Evolutionary conservation across 352 stramenopile species (phyloP).

Genomic region (Pythium scleroteichum): DNA sequence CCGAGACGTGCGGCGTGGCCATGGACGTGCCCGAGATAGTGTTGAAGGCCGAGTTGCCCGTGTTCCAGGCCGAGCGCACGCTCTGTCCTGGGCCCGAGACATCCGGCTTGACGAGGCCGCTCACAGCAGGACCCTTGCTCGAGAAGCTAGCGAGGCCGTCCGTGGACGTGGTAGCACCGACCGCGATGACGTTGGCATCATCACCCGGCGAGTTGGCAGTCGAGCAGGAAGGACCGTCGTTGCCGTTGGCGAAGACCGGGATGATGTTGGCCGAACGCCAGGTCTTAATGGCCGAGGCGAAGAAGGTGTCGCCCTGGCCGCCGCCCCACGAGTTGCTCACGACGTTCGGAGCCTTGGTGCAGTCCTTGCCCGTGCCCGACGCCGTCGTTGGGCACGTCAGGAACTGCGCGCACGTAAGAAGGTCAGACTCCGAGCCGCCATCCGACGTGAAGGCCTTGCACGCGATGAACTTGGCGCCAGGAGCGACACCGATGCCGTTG

Average conservation of each 20-base stretch:
- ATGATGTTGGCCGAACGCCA: not conserved
- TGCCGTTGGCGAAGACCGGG: conserved; percentile 10
- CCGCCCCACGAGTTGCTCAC: conserved; percentile 41
- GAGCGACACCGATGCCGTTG: conserved; percentile 38
- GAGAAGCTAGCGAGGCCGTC: conserved; percentile 33
- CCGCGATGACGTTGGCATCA: conserved; percentile 29
- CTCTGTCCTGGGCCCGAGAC: conserved; percentile 29
- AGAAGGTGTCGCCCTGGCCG: conserved; percentile 19
- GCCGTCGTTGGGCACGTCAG: conserved; percentile 27
- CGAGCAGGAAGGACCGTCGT: not conserved
- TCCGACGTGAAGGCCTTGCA: not conserved
- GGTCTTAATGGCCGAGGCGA: conserved; percentile 3
- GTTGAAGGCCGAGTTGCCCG: conserved; percentile 25
- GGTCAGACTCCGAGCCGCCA: conserved; percentile 21
- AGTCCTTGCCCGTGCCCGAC: conserved; percentile 28
- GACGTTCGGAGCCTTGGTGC: conserved; percentile 34
- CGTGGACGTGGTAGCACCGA: conserved; percentile 22
- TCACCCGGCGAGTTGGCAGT: conserved; percentile 17
- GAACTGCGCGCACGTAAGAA: conserved; percentile 36
- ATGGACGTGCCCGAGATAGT: conserved; percentile 39
- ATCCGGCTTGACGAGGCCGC: conserved; percentile 33
- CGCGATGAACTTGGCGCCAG: conserved; percentile 11
- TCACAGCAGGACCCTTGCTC: conserved; percentile 26
- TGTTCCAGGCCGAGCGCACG: conserved; percentile 29
- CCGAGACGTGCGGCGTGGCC: conserved; percentile 37